Evolutionary conservation across 164 flowering plant genomes (phyloP), one percentile per base, ranked within the genome.

Genomic region (Tinospora cordifolia): DNA sequence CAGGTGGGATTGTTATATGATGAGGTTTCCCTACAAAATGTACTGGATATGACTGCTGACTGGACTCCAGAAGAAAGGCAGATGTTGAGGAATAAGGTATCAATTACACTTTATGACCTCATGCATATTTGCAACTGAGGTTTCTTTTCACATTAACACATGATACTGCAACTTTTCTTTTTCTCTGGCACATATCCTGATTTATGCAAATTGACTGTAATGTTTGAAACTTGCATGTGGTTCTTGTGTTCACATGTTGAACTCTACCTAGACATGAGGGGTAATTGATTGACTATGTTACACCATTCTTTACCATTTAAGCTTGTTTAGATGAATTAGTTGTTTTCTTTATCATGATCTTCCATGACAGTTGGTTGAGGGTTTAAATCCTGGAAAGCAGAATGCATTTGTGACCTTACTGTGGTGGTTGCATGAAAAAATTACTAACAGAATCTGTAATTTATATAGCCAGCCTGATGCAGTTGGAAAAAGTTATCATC

Each of bases 1-100:
- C 87, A 94, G 99, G 99, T 94, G 25, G 99, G 99, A 46, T 34
- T 94, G 57, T 75, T 94, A 58, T 94, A 94, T 72, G 99, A 94
- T 80, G 98, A 94, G 65, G 84, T 78, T 75, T 83, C 97, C 15
- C 79, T 94, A 21, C 99, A 92, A 79, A 84, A 72, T 76, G 87
- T 90, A 75, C 75, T 94, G 49, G 99, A 94, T 75, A 77, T 94
- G 84, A 90, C 84, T 38, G 89, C 88, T 71, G 99, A 94, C 70
- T 94, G 99, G 99, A 90, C 97, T 10, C 36, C 72, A 24, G 92
- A 88, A 74, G 99, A 94, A 86, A 92, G 97, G 77, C 85, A 87
- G 70, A 94, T 92, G 97, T 75, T 94, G 74, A 92, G 99, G 77
- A 82, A 84, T 74, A 86, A 89, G 97, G 98, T 89, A 68, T 15